These are phyloP conservation scores for Suillus clintonianus DNA, from an alignment of 768 basidiomycete genomes.

Conservation along the genomic window DNA sequence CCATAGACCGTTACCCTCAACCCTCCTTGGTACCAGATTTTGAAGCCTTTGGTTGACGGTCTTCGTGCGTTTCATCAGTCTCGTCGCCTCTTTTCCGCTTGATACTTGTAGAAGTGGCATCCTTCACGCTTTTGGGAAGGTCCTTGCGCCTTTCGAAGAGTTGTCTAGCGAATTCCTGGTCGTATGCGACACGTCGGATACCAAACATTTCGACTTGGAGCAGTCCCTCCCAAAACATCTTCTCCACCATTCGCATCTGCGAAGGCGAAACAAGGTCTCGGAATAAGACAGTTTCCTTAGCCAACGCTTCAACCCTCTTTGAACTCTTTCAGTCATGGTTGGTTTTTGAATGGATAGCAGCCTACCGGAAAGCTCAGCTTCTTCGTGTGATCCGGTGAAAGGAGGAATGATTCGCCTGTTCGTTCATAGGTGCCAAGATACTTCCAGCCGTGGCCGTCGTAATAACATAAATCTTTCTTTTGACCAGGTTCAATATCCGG, in stretches of 20 bases:
- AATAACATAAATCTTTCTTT: conserved; percentile 22
- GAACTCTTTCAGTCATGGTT: neutral
- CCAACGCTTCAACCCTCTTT: conserved; percentile 20
- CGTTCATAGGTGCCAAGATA: conserved; percentile 32
- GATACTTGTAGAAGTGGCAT: neutral
- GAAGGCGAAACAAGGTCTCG: conserved; percentile 23
- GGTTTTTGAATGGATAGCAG: neutral
- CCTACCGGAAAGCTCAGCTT: conserved; percentile 13
- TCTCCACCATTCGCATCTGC: conserved; percentile 24
- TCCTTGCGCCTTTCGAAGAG: conserved; percentile 10
- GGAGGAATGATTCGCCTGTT: conserved; percentile 12
- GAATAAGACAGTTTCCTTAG: conserved; percentile 19
- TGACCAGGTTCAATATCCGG: conserved; percentile 12
- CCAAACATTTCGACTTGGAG: conserved; percentile 28
- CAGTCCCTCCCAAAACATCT: conserved; percentile 30
- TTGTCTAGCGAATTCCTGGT: conserved; percentile 14
- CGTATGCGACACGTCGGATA: conserved; percentile 21
- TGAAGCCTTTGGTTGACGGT: neutral
- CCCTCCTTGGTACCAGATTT: neutral
- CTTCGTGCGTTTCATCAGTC: neutral
- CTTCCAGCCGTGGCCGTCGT: conserved; percentile 1
- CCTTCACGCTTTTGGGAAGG: neutral
- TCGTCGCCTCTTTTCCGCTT: conserved; percentile 1
- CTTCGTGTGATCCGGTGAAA: conserved; percentile 14
- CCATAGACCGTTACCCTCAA: neutral